Evolutionary conservation across 2,329 filamentous ascomycete genomes (phyloP), one percentile per base, ranked within the genome.

Genomic region (Ophiostoma sp.): DNA sequence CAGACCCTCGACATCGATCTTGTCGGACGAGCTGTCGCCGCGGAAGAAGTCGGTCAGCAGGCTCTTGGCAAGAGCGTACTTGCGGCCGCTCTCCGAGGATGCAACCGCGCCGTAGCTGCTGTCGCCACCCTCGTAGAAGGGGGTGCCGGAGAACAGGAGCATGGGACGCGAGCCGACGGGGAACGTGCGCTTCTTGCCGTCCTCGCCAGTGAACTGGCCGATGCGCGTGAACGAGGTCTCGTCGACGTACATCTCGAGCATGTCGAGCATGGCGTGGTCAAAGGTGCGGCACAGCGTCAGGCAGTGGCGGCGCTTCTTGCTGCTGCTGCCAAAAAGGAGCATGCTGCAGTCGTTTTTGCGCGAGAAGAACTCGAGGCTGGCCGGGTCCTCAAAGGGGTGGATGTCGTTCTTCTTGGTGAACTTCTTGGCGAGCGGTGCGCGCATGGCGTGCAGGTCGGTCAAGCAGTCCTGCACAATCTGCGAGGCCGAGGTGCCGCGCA

Each of bases 261-360:
- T 84, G 79, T 95, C 93, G 72, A 98, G 84, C 16, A 97, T 83
- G 79, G 94, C 93, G 81, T 91, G 87, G 74, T 89, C 86, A 77
- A 96, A 98, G 60, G 90, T 91, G 71, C 95, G 88, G 55, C 89
- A 83, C 63, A 98, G 79, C 0, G 93, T 97, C 74, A 99, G 78
- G 71, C 89, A 89, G 79, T 99, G 93, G 5, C 93, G 93, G n/a
- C 95, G 85, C 84, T 98, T 99, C 85, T 98, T 99, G 78, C 86
- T 92, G 78, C 89, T 90, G 77, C 86, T 89, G 66, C 89, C 93
- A 75, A 96, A 96, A 73, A 95, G 85, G 73, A 70, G 68, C 70
- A 73, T 82, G 63, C 88, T 90, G 75, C 91, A 89, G 78, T 99
- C 95, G 80, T 99, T 99, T 83, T 98, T 99, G 77, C 93, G 89